Percentiles rank a stretch among this genome's conserved stretches.
phyloP scores from a whole-genome alignment of 2,329 filamentous ascomycete species.

The Beauveria sp. region DNA sequence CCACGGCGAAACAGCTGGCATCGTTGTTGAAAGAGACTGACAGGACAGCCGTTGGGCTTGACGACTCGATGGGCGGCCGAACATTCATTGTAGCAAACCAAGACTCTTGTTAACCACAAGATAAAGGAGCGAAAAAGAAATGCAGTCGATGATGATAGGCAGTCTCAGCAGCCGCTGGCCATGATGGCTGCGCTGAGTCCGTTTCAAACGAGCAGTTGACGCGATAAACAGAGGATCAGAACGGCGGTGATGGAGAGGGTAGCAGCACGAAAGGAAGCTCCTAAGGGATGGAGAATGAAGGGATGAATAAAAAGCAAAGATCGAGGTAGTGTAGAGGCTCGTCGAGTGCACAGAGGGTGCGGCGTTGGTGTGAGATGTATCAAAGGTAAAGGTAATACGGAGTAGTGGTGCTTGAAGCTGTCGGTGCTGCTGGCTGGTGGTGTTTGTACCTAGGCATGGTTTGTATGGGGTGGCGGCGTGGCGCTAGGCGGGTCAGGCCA shows the following conservation, averaged over 20 bases:
- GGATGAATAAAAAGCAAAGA: too few relatives aligned
- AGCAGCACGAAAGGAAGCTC: not conserved
- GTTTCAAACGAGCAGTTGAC: not conserved
- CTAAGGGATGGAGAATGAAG: not conserved
- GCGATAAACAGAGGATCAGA: not conserved
- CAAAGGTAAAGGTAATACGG: too few relatives aligned
- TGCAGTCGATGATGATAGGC: not conserved
- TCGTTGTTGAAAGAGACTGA: slow-evolving; percentile 83
- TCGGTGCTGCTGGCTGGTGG: not conserved
- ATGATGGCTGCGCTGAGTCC: not conserved
- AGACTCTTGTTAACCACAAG: not conserved
- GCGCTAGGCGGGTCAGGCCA: slow-evolving; percentile 1
- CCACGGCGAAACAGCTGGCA: slow-evolving; percentile 77
- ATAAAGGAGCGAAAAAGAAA: not conserved
- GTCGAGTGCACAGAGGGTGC: not conserved
- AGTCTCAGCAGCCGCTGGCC: not conserved
- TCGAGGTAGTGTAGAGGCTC: not conserved
- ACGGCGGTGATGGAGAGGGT: not conserved
- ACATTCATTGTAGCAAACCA: slow-evolving; percentile 67
- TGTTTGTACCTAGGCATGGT: not conserved
- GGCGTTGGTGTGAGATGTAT: not conserved
- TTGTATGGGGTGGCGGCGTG: not conserved
- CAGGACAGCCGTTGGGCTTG: slow-evolving; percentile 65
- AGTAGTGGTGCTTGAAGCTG: not conserved
- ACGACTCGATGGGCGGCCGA: slow-evolving; percentile 73